Conservation (phyloP, 2,329 filamentous ascomycete species). For the Microsporum audouinii region DNA sequence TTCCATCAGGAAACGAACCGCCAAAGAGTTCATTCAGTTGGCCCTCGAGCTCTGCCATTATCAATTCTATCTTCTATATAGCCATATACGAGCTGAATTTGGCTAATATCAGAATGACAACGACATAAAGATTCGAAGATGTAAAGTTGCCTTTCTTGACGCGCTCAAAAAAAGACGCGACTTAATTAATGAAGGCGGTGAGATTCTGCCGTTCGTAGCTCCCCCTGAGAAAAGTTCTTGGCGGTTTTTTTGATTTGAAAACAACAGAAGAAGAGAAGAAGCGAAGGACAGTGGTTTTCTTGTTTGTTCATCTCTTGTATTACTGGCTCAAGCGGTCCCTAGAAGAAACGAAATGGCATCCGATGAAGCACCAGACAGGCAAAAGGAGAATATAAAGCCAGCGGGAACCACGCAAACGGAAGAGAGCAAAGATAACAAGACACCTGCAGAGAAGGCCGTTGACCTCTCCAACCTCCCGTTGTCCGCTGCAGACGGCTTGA, state of each 20-base stretch:
- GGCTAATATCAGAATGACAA: not conserved
- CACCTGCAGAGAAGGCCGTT: not conserved
- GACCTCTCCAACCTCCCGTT: slow-evolving; percentile 22
- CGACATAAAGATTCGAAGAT: not conserved
- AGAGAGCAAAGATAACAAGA: not conserved
- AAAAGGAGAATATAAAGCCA: not conserved
- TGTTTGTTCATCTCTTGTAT: not conserved
- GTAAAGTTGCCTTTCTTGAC: not conserved
- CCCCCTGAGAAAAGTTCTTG: not conserved
- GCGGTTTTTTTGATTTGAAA: not conserved
- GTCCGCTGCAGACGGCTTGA: slow-evolving; percentile 30
- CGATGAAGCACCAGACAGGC: not conserved
- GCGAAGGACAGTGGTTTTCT: not conserved
- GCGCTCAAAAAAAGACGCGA: not conserved
- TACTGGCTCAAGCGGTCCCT: not conserved
- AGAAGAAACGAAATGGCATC: not conserved
- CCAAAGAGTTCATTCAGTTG: slow-evolving; percentile 52
- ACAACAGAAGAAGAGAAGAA: not conserved
- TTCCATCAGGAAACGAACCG: slow-evolving; percentile 41
- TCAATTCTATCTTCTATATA: not conserved
- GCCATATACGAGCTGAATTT: not conserved
- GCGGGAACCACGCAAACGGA: not conserved
- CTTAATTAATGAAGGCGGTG: not conserved
- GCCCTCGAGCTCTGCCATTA: slow-evolving; percentile 8
- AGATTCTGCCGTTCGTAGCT: slow-evolving; percentile 1